A percentile compares a stretch with the other conserved stretches of the same genome.
These are phyloP conservation scores for Hanseniaspora hatyaiensis DNA, from an alignment of 805 yeast species.

Conservation along the genomic window DNA sequence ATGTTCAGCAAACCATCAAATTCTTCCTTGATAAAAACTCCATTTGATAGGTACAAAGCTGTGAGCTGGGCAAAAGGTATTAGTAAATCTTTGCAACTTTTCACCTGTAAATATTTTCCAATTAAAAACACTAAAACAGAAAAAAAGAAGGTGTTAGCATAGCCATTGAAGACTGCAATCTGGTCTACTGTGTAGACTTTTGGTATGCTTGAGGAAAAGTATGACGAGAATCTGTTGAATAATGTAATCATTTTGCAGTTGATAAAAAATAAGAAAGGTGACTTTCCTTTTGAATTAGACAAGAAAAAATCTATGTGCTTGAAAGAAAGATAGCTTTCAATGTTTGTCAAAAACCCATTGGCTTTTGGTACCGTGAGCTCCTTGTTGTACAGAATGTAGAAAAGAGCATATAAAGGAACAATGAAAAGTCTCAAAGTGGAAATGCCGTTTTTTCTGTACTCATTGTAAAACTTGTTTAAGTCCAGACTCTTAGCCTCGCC, in stretches of 20 bases:
- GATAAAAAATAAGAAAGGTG: conserved; percentile 6
- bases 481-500: neutral
- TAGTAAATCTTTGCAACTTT: neutral
- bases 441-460: neutral
- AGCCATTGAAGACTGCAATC: conserved; percentile 1
- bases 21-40: neutral
- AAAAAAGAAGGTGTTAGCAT: neutral
- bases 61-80: neutral
- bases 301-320: conserved; percentile 1
- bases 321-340: neutral
- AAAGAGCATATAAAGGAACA: conserved; percentile 3
- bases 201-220: neutral
- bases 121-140: neutral
- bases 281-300: conserved; percentile 10
- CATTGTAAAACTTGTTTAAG: neutral
- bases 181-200: neutral
- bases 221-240: neutral
- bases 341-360: neutral
- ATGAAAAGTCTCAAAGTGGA: neutral
- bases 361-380: neutral
- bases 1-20: neutral
- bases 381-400: neutral
- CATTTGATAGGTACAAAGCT: neutral
- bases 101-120: conserved; percentile 3
- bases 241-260: neutral